These are phyloP conservation scores for Kwoniella dejecticola DNA, from an alignment of 768 basidiomycete species.

Conservation along the genomic window DNA sequence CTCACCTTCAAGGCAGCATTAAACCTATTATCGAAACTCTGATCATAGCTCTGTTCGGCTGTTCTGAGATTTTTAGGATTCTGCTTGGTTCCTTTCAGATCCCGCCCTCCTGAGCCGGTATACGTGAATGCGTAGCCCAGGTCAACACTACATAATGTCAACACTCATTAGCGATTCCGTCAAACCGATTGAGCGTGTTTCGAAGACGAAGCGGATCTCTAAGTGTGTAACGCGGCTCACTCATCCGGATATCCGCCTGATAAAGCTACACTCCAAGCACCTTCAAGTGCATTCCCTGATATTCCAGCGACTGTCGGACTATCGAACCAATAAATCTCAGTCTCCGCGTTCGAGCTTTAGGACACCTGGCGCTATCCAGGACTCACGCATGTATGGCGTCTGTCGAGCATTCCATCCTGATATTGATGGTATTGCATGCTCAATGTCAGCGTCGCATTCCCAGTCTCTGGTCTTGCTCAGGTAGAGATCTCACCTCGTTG, in stretches of 20 bases:
- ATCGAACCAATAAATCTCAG: constrained; percentile 6
- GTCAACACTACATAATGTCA: constrained; percentile 28
- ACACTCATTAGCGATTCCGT: background rate
- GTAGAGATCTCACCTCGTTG: constrained; percentile 66
- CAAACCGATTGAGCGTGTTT: background rate
- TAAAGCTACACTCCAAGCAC: constrained; percentile 81
- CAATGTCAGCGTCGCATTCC: no score
- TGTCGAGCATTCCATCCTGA: constrained; percentile 65
- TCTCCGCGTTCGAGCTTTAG: background rate
- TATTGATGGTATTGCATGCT: no score
- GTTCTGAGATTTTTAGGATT: constrained; percentile 89
- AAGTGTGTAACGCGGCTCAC: no score
- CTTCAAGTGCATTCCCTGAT: constrained; percentile 62
- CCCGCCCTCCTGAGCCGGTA: constrained; percentile 68
- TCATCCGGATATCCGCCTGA: constrained; percentile 65
- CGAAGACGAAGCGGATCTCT: no score
- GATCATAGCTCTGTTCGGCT: constrained; percentile 80
- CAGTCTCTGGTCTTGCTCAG: no score
- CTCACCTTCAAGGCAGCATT: constrained; percentile 70
- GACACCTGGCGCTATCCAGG: background rate
- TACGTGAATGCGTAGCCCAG: constrained; percentile 48
- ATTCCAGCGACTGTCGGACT: constrained; percentile 88
- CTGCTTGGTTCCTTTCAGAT: constrained; percentile 78
- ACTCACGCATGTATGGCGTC: constrained; percentile 85
- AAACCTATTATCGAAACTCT: constrained; percentile 71